These are phyloP conservation scores for Rehmannia glutinosa DNA, from an alignment of 257 asterid species.

Conservation along the genomic window DNA sequence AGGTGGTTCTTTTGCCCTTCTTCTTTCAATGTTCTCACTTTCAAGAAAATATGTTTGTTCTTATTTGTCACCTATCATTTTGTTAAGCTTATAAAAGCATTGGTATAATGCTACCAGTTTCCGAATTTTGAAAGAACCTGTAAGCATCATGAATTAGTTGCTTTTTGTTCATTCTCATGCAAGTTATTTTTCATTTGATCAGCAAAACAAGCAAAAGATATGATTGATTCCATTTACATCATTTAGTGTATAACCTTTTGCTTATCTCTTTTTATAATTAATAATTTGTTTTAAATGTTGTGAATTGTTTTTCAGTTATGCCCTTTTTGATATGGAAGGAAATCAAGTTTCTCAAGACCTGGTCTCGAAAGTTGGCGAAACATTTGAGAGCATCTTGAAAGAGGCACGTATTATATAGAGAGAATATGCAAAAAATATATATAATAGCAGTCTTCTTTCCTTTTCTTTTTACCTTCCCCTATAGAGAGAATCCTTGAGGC, in stretches of 20 bases:
- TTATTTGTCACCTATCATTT: background rate
- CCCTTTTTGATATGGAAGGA: constrained; percentile 88
- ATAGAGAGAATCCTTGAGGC: background rate
- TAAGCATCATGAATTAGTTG: background rate
- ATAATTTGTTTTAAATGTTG: background rate
- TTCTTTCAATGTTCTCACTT: background rate
- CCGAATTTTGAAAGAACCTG: background rate
- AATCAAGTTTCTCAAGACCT: constrained; percentile 88
- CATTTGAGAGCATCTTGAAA: constrained; percentile 80
- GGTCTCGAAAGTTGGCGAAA: constrained; percentile 79
- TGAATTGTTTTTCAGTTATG: constrained; percentile 64
- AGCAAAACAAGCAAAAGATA: background rate
- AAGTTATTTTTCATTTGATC: background rate
- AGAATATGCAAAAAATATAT: background rate
- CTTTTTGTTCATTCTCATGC: background rate
- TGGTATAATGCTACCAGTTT: background rate
- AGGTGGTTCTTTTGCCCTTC: constrained; percentile 38
- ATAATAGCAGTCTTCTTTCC: background rate
- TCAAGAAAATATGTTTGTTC: background rate
- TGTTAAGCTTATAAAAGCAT: background rate
- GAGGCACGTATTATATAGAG: constrained; percentile 59
- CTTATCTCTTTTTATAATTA: background rate
- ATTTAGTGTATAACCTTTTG: background rate
- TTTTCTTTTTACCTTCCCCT: background rate
- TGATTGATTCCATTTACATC: background rate